Percentiles rank a stretch among this genome's conserved stretches.
Conservation (phyloP, 2,329 filamentous ascomycete genomes). For the Epicoccum nigrum region DNA sequence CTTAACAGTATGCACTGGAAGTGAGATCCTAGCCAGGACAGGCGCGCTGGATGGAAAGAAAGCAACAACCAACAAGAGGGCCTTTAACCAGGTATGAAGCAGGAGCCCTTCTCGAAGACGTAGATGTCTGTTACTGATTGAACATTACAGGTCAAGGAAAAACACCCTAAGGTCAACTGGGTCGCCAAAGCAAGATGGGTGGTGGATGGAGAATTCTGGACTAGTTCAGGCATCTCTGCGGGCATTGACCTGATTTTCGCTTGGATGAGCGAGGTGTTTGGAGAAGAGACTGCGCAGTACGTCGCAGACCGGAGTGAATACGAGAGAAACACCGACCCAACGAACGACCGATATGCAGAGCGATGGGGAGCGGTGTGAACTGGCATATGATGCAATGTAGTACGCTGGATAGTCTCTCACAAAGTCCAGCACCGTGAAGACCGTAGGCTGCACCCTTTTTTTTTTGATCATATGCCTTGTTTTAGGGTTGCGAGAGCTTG, state of each 20-base stretch:
- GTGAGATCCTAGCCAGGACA: constrained; percentile 62
- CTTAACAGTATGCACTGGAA: constrained; percentile 71
- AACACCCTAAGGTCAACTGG: constrained; percentile 64
- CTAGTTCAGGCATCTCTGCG: constrained; percentile 66
- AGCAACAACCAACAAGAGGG: constrained; percentile 71
- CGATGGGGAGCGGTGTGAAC: constrained; percentile 36
- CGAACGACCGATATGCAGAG: constrained; percentile 62
- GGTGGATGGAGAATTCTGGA: constrained; percentile 70
- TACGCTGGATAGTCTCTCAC: too few relatives aligned
- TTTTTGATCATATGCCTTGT: too few relatives aligned
- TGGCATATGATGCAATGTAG: not conserved
- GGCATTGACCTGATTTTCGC: constrained; percentile 68
- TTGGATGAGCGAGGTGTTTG: constrained; percentile 62
- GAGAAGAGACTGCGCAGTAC: constrained; percentile 55
- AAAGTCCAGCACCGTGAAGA: too few relatives aligned
- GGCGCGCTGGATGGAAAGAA: constrained; percentile 65
- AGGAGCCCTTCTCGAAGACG: not conserved
- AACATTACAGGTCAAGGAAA: constrained; percentile 47
- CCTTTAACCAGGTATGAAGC: constrained; percentile 52
- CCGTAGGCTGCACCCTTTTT: too few relatives aligned
- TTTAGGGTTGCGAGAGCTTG: too few relatives aligned
- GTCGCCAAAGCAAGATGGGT: constrained; percentile 68
- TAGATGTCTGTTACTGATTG: constrained; percentile 1
- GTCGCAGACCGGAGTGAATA: constrained; percentile 65
- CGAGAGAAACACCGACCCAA: constrained; percentile 58